Conservation (phyloP, 1,284 basidiomycete species). For the Anthracocystis setariae region DNA sequence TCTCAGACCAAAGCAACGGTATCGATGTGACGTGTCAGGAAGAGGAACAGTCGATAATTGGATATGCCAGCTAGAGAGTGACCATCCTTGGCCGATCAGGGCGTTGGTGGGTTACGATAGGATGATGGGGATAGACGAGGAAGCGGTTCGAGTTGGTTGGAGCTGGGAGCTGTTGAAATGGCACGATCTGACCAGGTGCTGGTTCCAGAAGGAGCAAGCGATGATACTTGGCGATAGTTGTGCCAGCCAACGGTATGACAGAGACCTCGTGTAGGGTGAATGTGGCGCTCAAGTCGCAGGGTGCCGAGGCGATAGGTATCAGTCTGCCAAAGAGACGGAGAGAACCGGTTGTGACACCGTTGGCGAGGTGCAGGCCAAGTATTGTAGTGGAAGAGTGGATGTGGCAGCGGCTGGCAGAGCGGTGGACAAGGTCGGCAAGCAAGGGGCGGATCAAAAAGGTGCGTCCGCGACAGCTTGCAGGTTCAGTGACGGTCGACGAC, state of each 20-base stretch:
- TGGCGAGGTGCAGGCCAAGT: slow-evolving; percentile 1
- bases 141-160: too few species aligned
- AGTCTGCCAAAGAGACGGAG: too few species aligned
- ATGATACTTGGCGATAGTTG: too few species aligned
- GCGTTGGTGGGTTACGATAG: not conserved
- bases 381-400: not conserved
- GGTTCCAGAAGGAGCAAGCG: not conserved
- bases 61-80: not conserved
- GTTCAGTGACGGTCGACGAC: not conserved
- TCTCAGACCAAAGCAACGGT: not conserved
- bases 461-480: not conserved
- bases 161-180: not conserved
- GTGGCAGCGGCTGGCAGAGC: not conserved
- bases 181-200: not conserved
- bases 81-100: slow-evolving; percentile 2
- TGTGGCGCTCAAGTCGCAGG: not conserved
- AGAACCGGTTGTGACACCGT: too few species aligned
- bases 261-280: not conserved
- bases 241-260: not conserved
- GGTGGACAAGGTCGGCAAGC: slow-evolving; percentile 1
- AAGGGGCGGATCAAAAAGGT: slow-evolving; percentile 3
- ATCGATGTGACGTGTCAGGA: not conserved
- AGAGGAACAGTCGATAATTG: not conserved
- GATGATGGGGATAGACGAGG: not conserved
- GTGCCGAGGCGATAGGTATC: not conserved